Evolutionary conservation across 352 stramenopile genomes (phyloP), one percentile per base, ranked within the genome.

Genomic region (Globisporangium paddicum): DNA sequence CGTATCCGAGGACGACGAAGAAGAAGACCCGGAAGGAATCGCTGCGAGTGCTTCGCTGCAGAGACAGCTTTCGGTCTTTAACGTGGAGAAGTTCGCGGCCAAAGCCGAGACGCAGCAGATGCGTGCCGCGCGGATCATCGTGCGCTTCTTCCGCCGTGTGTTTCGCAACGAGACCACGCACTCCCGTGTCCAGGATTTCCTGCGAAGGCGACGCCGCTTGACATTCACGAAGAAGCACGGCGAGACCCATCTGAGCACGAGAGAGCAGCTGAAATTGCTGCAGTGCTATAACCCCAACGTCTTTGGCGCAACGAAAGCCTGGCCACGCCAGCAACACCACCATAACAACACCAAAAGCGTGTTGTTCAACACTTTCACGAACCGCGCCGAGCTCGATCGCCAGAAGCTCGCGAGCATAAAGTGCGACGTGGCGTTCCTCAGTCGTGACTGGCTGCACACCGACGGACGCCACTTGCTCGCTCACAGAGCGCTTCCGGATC

Each of bases 261-360:
- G 56, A 23, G 53, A 89, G 47, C 79, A 87, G 42, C 63, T 85
- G 9, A 71, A 63, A 0, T 62, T 89, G 2, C 60, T 89, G 47
- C 77, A 85, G 52, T 79, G 77, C 48, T 87, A 84, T 53, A 89
- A 89, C 34, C 79, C 79, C n/a, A 59, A 71, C 16, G 54, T 87
- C 1, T 87, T 4, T 45, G 21, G 26, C 26, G 16, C 55, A 30
- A 44, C 32, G 30, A 28, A 41, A 38, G 23, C 11, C 13, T 44
- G 50, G 34, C 8, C 41, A 19, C 3, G 41, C 16, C 38, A 30
- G 34, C 8, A 49, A 19, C 3, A 49, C 16, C 38, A 30, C 2
- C 59, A 61, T 13, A 52, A 46, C 16, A 7, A 50, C n/a, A 10
- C 23, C n/a, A n/a, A n/a, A n/a, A n/a, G n/a, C 21, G 10, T 56